Conservation (phyloP, 2,329 filamentous ascomycete species). For the Polytolypa hystricis region DNA sequence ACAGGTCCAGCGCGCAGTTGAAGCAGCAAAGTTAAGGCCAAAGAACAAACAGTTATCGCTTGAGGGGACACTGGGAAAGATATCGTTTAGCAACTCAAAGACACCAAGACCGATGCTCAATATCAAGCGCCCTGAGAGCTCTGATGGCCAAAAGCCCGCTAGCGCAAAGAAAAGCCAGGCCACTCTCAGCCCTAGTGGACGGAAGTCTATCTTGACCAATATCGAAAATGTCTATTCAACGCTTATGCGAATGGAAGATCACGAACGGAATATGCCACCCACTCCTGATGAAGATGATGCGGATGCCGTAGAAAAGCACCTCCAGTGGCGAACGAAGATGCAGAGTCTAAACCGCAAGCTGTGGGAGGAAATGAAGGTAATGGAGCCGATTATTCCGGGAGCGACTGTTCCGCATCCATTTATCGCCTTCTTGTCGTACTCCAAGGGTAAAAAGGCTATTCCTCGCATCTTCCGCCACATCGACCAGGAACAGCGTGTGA, state of each 20-base stretch:
- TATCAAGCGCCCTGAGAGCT: conserved; percentile 74
- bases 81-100: conserved; percentile 97
- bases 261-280: conserved; percentile 68
- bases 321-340: conserved; percentile 66
- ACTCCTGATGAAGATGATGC: conserved; percentile 54
- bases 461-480: conserved; percentile 91
- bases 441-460: conserved; percentile 93
- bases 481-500: conserved; percentile 78
- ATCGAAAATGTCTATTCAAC: conserved; percentile 82
- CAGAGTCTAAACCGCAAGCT: conserved; percentile 65
- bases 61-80: conserved; percentile 91
- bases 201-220: conserved; percentile 71
- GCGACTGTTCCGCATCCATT: conserved; percentile 70
- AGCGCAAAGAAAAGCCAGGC: conserved; percentile 35
- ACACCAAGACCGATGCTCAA: conserved; percentile 90
- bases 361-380: conserved; percentile 81
- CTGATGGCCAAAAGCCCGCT: conserved; percentile 44
- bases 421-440: conserved; percentile 86
- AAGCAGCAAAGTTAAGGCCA: conserved; percentile 92
- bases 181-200: conserved; percentile 53
- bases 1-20: conserved; percentile 92
- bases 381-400: conserved; percentile 73
- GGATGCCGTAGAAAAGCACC: conserved; percentile 60
- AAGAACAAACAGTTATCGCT: conserved; percentile 97
- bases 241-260: conserved; percentile 88